Percentiles rank a stretch among this genome's conserved stretches.
Conservation (phyloP, 768 basidiomycete species). For the Panellus pusillus region DNA sequence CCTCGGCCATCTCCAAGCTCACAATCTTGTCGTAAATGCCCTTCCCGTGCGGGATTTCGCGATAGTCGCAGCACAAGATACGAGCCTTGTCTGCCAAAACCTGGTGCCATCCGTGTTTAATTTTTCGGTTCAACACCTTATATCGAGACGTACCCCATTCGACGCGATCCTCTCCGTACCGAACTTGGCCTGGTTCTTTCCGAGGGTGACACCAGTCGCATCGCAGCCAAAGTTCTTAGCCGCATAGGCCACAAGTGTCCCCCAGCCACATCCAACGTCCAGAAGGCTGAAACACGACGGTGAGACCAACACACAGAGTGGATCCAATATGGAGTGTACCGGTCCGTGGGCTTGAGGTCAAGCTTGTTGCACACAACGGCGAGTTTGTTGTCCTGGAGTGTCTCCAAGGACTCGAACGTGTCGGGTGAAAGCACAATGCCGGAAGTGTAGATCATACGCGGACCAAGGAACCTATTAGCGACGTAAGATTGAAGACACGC, state of each 20-base stretch:
- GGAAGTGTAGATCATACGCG: constrained; percentile 97
- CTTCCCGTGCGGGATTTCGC: constrained; percentile 76
- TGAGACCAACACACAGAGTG: background rate
- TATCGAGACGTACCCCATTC: constrained; percentile 57
- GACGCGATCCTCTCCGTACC: constrained; percentile 83
- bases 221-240: constrained; percentile 98
- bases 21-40: constrained; percentile 93
- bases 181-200: constrained; percentile 87
- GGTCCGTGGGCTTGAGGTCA: constrained; percentile 82
- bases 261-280: constrained; percentile 95
- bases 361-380: constrained; percentile 94
- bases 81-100: constrained; percentile 70
- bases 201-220: constrained; percentile 93
- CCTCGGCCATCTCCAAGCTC: constrained; percentile 97
- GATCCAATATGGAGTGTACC: constrained; percentile 28
- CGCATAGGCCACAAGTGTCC: constrained; percentile 90
- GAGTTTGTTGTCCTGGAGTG: constrained; percentile 98
- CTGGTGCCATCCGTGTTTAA: constrained; percentile 22
- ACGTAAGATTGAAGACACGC: background rate
- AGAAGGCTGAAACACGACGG: constrained; percentile 48
- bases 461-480: constrained; percentile 77
- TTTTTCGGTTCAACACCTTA: background rate
- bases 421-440: constrained; percentile 78
- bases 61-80: constrained; percentile 91
- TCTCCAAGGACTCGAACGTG: constrained; percentile 79